phyloP scores from a whole-genome alignment of 2,329 filamentous ascomycete genomes.

The Seiridium unicorne region DNA sequence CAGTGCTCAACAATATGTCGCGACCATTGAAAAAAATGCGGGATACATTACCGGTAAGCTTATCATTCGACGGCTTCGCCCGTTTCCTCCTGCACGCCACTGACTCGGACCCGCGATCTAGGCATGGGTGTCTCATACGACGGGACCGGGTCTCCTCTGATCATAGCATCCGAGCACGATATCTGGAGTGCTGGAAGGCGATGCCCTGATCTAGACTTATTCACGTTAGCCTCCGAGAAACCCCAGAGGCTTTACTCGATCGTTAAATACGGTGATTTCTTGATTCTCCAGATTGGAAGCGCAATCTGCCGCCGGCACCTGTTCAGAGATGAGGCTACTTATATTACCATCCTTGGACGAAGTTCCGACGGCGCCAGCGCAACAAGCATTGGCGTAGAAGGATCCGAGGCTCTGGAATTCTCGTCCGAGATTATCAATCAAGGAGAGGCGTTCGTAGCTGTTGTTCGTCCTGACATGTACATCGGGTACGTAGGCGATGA shows the following conservation, averaged over 20 bases:
- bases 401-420: constrained; percentile 16
- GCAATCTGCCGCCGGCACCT: constrained; percentile 1
- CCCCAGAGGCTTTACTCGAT: constrained; percentile 29
- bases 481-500: constrained; percentile 31
- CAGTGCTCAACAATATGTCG: constrained; percentile 43
- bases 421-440: constrained; percentile 26
- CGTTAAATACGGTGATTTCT: constrained; percentile 29
- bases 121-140: constrained; percentile 42
- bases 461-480: constrained; percentile 40
- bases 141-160: constrained; percentile 30
- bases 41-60: constrained; percentile 44
- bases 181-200: constrained; percentile 36
- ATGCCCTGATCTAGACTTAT: constrained; percentile 34
- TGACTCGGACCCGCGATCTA: constrained; percentile 6
- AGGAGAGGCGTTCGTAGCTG: constrained; percentile 26
- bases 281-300: constrained; percentile 20
- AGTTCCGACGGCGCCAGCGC: neutral
- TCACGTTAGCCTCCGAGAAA: constrained; percentile 6
- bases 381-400: neutral
- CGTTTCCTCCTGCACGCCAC: neutral
- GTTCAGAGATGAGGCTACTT: constrained; percentile 8
- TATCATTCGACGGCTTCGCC: neutral
- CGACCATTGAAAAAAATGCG: constrained; percentile 44
- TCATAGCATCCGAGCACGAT: constrained; percentile 28
- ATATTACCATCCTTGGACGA: neutral